Evolutionary conservation across 345 rosid genomes (phyloP).

Genomic region (Eucalyptus sp.): DNA sequence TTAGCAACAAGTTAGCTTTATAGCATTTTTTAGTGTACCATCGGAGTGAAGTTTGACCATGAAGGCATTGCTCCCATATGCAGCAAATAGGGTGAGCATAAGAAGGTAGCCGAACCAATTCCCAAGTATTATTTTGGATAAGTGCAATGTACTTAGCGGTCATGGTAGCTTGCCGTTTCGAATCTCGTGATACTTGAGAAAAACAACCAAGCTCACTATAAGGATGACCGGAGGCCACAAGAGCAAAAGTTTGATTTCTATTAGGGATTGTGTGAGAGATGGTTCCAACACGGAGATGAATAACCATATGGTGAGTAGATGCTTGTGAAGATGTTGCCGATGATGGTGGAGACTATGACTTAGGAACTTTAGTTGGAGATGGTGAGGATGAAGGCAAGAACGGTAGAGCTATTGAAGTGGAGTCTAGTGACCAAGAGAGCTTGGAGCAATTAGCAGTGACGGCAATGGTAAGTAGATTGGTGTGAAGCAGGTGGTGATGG

Average conservation of each 20-base stretch:
- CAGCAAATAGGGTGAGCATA: not conserved
- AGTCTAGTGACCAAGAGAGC: not conserved
- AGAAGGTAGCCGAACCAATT: not conserved
- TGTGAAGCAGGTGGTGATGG: not conserved
- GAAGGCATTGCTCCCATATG: not conserved
- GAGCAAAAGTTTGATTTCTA: not conserved
- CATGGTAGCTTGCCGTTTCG: not conserved
- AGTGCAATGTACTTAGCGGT: not conserved
- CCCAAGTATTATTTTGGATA: not conserved
- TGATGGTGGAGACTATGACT: not conserved
- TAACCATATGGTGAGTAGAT: not conserved
- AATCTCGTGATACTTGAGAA: not conserved
- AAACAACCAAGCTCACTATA: not conserved
- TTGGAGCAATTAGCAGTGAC: not conserved
- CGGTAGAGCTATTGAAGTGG: not conserved
- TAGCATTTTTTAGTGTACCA: not conserved
- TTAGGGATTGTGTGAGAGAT: not conserved
- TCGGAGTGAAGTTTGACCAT: not conserved
- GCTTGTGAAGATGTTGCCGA: not conserved
- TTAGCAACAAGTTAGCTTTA: not conserved
- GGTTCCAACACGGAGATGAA: not conserved
- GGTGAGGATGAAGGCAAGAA: not conserved
- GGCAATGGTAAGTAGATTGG: not conserved
- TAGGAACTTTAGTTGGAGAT: not conserved
- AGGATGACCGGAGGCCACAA: not conserved